A percentile compares a stretch with the other conserved stretches of the same genome.
These are phyloP conservation scores for Cytospora piceicola DNA, from an alignment of 2,329 filamentous ascomycete genomes.

Conservation along the genomic window DNA sequence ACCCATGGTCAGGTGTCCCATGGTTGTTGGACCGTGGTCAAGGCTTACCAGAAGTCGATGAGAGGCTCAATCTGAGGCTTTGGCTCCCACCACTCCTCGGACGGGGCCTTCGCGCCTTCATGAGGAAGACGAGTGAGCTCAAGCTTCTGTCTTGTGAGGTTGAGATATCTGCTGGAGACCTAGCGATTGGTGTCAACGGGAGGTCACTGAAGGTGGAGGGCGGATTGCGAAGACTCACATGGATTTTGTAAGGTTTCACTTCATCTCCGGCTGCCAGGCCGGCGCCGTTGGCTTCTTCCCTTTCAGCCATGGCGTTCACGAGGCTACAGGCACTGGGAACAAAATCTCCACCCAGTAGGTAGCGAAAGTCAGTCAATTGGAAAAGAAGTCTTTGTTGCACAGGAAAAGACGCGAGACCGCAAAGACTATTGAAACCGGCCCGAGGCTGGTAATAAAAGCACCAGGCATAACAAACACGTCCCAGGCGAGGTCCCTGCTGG, in stretches of 20 bases:
- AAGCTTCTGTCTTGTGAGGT: conserved; percentile 69
- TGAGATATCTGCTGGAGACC: conserved; percentile 69
- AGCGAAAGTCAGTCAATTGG: background rate
- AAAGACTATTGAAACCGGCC: background rate
- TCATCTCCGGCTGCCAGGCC: conserved; percentile 45
- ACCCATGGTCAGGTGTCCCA: background rate
- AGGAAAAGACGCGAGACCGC: background rate
- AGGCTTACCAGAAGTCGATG: conserved; percentile 65
- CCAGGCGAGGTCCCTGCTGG: background rate
- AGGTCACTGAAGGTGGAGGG: background rate
- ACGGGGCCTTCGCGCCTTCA: conserved; percentile 53
- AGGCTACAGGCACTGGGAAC: conserved; percentile 8
- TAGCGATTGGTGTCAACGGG: conserved; percentile 42
- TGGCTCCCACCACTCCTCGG: conserved; percentile 60
- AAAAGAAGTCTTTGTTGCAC: background rate
- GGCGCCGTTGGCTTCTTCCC: conserved; percentile 33
- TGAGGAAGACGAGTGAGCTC: conserved; percentile 68
- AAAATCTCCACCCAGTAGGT: background rate
- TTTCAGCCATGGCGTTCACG: conserved; percentile 34
- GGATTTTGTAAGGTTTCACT: conserved; percentile 59
- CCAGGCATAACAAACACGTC: conserved; percentile 2
- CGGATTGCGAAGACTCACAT: conserved; percentile 47
- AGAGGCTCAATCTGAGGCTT: conserved; percentile 66
- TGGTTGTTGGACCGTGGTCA: background rate
- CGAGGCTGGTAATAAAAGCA: background rate